Percentiles rank a stretch among this genome's conserved stretches.
These are phyloP conservation scores for Hypsizygus marmoreus DNA, from an alignment of 768 basidiomycete species.

Conservation along the genomic window DNA sequence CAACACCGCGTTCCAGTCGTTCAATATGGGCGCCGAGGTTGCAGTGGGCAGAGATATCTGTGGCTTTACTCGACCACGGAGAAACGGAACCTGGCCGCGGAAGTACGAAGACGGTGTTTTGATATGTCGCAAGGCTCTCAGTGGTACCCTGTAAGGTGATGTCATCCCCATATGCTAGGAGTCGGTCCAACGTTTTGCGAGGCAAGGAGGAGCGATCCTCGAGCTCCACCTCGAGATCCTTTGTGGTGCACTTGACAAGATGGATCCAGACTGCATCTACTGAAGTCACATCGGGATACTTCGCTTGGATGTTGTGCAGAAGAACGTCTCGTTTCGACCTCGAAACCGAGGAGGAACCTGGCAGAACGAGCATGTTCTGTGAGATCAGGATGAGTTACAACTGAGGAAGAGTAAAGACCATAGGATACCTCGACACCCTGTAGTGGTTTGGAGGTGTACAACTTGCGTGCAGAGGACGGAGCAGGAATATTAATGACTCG, in stretches of 20 bases:
- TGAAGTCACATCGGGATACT: constrained; percentile 54
- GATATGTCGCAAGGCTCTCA: constrained; percentile 31
- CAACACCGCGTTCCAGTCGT: constrained; percentile 84
- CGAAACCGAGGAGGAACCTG: constrained; percentile 78
- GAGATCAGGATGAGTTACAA: constrained; percentile 1
- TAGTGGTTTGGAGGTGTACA: neutral
- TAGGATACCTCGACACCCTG: constrained; percentile 1
- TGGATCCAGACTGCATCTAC: constrained; percentile 88
- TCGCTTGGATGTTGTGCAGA: constrained; percentile 57
- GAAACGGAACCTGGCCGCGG: constrained; percentile 92
- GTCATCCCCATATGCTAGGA: constrained; percentile 87
- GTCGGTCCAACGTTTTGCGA: constrained; percentile 59
- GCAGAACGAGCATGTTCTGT: constrained; percentile 69
- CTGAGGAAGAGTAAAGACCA: too few species aligned
- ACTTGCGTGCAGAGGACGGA: neutral
- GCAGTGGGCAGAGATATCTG: constrained; percentile 90
- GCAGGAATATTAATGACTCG: constrained; percentile 9
- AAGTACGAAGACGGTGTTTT: constrained; percentile 67
- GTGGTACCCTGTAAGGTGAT: constrained; percentile 48
- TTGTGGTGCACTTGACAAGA: constrained; percentile 66
- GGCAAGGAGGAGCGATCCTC: constrained; percentile 41
- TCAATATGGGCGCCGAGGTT: constrained; percentile 71
- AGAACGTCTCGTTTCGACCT: constrained; percentile 68
- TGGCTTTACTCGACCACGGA: constrained; percentile 99
- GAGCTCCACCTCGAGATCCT: constrained; percentile 49